Base-by-base conservation (phyloP, 2,329 filamentous ascomycete genomes). In the Xylariaceae sp. region DNA sequence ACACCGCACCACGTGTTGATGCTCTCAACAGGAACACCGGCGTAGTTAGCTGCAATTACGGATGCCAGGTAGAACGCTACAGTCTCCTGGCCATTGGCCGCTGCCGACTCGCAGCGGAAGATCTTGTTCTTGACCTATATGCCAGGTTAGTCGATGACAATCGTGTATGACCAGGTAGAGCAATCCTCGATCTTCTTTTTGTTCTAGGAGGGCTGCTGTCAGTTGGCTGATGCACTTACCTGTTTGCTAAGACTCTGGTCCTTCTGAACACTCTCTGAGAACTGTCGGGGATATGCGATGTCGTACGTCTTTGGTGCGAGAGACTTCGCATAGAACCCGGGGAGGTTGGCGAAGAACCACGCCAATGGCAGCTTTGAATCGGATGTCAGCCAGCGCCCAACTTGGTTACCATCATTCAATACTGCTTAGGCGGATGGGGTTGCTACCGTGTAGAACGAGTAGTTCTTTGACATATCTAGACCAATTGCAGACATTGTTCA, bases 1-100 rank as follows among this genome's bases (percentile, higher is more conserved):
- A 61, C 60, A 30, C 69, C 51, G 33, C 67, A 61, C 19, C 77
- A 57, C 35, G 52, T 40, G 58, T 78, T 78, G 55, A 76, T 58
- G 22, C 58, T 62, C n/a, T 51, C 44, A 11, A 57, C 52, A 11
- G 66, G 58, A 3, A 77, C 66, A 18, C 69, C 67, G 6, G 74
- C 66, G n/a, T 64, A 59, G 59, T 76, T 77, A 54, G 71, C 75
- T 14, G 75, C 75, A 35, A 72, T 64, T 15, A 79, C 66, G 38
- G 62, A 69, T 3, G 48, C 51, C 14, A 53, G 38, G 40, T 57
- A 62, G 38, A 61, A 17, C 36, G 40, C 22, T 18, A 62, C 19
- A 6, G 55, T 58, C 44, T 62, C 60, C 33, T 47, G 45, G 32
- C 45, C 58, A 48, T 62, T 62, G 38, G 52, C 44, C 6, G 44